Evolutionary conservation across 225 moss, liverwort and hornwort species (phyloP).

Genomic region (Straminergon stramineum): DNA sequence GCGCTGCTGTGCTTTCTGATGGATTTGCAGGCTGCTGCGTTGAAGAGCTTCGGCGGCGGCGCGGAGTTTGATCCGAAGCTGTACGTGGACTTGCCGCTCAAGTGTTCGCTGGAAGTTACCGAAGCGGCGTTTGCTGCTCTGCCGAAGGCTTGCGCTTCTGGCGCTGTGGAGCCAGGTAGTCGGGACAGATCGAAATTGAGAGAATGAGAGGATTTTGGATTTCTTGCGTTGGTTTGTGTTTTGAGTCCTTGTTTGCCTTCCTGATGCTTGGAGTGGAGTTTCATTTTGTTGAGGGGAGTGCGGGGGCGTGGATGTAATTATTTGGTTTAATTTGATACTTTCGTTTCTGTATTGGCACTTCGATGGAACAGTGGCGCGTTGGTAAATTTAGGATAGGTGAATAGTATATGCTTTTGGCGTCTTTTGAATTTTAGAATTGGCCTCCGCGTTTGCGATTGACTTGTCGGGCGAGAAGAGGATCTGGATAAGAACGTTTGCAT

Average conservation of each 20-base stretch:
- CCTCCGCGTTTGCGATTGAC: not conserved
- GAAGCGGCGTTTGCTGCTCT: slow-evolving; percentile 12
- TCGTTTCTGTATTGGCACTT: not conserved
- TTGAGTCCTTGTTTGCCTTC: not conserved
- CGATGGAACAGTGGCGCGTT: not conserved
- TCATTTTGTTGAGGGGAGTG: not conserved
- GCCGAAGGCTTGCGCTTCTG: slow-evolving; percentile 1
- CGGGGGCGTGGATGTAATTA: not conserved
- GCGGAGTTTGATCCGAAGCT: slow-evolving; percentile 31
- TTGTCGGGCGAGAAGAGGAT: not conserved
- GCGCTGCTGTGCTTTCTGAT: slow-evolving; percentile 22
- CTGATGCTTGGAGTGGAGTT: not conserved
- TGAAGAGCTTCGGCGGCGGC: slow-evolving; percentile 7
- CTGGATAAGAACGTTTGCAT: not conserved
- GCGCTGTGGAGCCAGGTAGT: slow-evolving; percentile 7
- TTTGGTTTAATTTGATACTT: not conserved
- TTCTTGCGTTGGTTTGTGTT: not conserved
- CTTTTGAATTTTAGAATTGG: not conserved
- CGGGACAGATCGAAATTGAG: not conserved
- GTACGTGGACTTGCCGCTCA: slow-evolving; percentile 37
- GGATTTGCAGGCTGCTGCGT: slow-evolving; percentile 25
- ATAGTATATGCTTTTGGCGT: not conserved
- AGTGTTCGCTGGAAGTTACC: not conserved
- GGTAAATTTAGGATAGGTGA: not conserved
- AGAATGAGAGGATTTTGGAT: not conserved